Percentiles rank a stretch among this genome's conserved stretches.
phyloP scores from a whole-genome alignment of 2,329 filamentous ascomycete genomes.

The Fonsecaea erecta region DNA sequence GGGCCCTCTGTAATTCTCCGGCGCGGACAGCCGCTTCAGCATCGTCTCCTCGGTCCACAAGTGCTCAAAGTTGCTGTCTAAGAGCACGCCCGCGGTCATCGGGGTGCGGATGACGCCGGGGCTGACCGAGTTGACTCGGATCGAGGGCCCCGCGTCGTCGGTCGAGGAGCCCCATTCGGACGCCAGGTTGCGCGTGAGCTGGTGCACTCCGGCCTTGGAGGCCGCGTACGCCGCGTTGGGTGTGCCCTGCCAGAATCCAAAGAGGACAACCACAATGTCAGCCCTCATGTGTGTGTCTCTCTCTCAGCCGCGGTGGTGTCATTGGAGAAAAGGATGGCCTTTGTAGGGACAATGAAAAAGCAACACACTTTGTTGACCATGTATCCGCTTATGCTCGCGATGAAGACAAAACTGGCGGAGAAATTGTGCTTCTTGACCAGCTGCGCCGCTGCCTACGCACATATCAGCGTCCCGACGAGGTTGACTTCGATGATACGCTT shows the following conservation, averaged over 20 bases:
- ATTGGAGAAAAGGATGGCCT: no score
- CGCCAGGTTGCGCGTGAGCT: slow-evolving; percentile 65
- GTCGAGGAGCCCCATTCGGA: slow-evolving; percentile 72
- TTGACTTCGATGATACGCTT: slow-evolving; percentile 67
- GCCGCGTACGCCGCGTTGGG: slow-evolving; percentile 67
- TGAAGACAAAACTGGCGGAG: slow-evolving; percentile 74
- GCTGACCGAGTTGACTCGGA: slow-evolving; percentile 58
- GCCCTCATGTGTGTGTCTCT: no score
- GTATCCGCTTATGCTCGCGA: slow-evolving; percentile 76
- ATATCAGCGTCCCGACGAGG: slow-evolving; percentile 67
- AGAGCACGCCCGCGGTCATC: slow-evolving; percentile 22
- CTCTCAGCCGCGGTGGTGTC: no score
- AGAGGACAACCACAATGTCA: no score
- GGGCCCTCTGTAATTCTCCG: slow-evolving; percentile 68
- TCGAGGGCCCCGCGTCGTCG: no score
- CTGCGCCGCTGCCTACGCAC: slow-evolving; percentile 39
- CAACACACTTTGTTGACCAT: slow-evolving; percentile 65
- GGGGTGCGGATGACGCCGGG: slow-evolving; percentile 45
- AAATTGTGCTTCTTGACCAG: slow-evolving; percentile 38
- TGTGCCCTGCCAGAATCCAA: not conserved
- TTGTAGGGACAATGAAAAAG: not conserved
- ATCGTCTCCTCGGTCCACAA: slow-evolving; percentile 86
- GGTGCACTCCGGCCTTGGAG: slow-evolving; percentile 69
- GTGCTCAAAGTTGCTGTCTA: slow-evolving; percentile 26
- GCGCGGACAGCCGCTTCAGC: slow-evolving; percentile 70